phyloP scores from a whole-genome alignment of 169 alveolate genomes.

The Plasmodium ovale region DNA sequence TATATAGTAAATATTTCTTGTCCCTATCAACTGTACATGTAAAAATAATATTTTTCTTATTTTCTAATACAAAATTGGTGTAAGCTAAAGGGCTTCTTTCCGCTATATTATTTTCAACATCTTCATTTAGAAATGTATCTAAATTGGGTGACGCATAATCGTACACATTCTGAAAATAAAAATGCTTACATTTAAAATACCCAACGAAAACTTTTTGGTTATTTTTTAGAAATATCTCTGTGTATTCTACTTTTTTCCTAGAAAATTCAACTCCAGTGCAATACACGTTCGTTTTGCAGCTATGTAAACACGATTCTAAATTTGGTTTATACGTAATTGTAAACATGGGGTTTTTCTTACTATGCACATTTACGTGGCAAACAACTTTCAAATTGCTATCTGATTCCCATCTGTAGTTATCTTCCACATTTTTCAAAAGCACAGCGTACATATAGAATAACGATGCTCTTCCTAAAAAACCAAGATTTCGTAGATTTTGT shows the following conservation, averaged over 20 bases:
- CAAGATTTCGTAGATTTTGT: slow-evolving; percentile 10
- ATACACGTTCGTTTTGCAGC: slow-evolving; percentile 80
- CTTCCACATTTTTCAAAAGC: slow-evolving; percentile 57
- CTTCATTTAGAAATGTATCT: slow-evolving; percentile 20
- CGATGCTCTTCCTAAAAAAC: slow-evolving; percentile 26
- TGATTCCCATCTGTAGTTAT: slow-evolving; percentile 8
- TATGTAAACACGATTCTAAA: slow-evolving; percentile 76
- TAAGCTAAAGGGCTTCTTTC: slow-evolving; percentile 21
- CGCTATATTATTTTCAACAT: slow-evolving; percentile 25
- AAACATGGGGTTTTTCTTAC: slow-evolving; percentile 41
- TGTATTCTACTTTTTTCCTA: slow-evolving; percentile 34
- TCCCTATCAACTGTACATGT: slow-evolving; percentile 62
- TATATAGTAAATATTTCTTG: slow-evolving; percentile 56
- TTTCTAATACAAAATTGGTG: slow-evolving; percentile 41
- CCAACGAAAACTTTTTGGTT: slow-evolving; percentile 66
- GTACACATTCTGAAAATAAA: slow-evolving; percentile 44
- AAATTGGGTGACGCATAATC: slow-evolving; percentile 30
- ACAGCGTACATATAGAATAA: slow-evolving; percentile 27
- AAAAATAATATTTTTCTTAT: slow-evolving; percentile 37
- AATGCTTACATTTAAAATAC: slow-evolving; percentile 72
- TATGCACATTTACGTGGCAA: slow-evolving; percentile 46
- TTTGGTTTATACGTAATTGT: slow-evolving; percentile 65
- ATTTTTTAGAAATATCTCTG: slow-evolving; percentile 56
- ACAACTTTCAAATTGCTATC: slow-evolving; percentile 46
- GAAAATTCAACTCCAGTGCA: slow-evolving; percentile 78